Percentiles rank a stretch among this genome's conserved stretches.
phyloP scores from a whole-genome alignment of 2,329 filamentous ascomycete genomes.

The Aspergillus awamori region DNA sequence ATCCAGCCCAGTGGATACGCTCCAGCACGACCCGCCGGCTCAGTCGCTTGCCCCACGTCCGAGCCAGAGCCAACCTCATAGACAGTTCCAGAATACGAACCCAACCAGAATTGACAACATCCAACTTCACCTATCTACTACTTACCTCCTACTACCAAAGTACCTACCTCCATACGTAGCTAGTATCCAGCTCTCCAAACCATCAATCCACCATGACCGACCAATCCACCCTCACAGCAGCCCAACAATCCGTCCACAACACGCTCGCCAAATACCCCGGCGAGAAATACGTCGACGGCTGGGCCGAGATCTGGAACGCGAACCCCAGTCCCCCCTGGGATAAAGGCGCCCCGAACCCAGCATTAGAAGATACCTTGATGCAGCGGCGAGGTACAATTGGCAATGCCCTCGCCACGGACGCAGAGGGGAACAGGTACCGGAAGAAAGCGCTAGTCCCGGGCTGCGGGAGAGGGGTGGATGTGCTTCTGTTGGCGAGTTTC shows the following conservation, averaged over 20 bases:
- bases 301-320: slow-evolving; percentile 59
- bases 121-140: not conserved
- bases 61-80: not conserved
- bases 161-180: not conserved
- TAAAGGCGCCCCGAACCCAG: slow-evolving; percentile 57
- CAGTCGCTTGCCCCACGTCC: slow-evolving; percentile 1
- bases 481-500: slow-evolving; percentile 69
- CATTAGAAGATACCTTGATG: slow-evolving; percentile 57
- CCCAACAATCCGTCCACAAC: slow-evolving; percentile 6
- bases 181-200: not conserved
- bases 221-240: not conserved
- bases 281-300: slow-evolving; percentile 38
- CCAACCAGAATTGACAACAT: not conserved
- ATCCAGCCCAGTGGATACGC: not conserved
- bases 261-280: slow-evolving; percentile 13
- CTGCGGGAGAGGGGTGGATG: slow-evolving; percentile 81
- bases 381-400: slow-evolving; percentile 44
- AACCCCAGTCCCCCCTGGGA: slow-evolving; percentile 62
- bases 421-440: slow-evolving; percentile 22
- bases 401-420: slow-evolving; percentile 29
- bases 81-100: not conserved
- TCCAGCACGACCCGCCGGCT: not conserved
- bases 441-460: slow-evolving; percentile 73
- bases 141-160: not conserved
- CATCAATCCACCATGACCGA: not conserved